These are phyloP conservation scores for Ustilago curta DNA, from an alignment of 1,284 basidiomycete species.

Conservation along the genomic window DNA sequence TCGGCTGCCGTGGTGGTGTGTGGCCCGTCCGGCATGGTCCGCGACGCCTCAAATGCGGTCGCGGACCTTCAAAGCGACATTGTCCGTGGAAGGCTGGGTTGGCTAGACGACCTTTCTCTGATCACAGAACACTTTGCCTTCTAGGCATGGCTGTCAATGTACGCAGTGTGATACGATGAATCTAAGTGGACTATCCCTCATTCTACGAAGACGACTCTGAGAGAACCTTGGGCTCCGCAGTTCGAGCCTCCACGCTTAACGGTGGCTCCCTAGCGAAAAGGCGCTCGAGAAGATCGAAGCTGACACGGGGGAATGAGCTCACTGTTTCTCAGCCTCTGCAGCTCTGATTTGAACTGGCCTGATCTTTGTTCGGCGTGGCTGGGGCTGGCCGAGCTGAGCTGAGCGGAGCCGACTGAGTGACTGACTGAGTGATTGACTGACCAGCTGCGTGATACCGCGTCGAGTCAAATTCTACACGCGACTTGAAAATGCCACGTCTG, in stretches of 20 bases:
- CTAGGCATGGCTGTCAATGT: constrained; percentile 3
- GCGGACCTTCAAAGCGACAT: constrained; percentile 37
- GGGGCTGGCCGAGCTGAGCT: constrained; percentile 4
- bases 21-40: constrained; percentile 41
- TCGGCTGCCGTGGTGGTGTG: constrained; percentile 44
- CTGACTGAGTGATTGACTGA: not conserved
- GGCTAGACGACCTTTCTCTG: constrained; percentile 24
- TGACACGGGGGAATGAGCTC: not conserved
- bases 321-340: too few relatives aligned
- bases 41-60: constrained; percentile 40
- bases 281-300: not conserved
- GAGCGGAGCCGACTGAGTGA: too few relatives aligned
- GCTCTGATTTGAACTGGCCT: constrained; percentile 1
- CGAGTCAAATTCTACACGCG: constrained; percentile 22
- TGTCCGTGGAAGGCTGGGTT: constrained; percentile 20
- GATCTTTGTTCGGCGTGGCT: constrained; percentile 1
- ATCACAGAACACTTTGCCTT: constrained; percentile 48
- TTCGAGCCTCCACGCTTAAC: not conserved
- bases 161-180: not conserved
- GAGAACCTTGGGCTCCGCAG: constrained; percentile 5
- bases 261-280: not conserved
- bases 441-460: constrained; percentile 22
- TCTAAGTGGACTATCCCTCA: too few relatives aligned
- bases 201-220: not conserved
- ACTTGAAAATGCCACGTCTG: constrained; percentile 6